A percentile compares a stretch with the other conserved stretches of the same genome.
phyloP scores from a whole-genome alignment of 371 early-diverging fungal species.

The Saksenaea oblongispora region DNA sequence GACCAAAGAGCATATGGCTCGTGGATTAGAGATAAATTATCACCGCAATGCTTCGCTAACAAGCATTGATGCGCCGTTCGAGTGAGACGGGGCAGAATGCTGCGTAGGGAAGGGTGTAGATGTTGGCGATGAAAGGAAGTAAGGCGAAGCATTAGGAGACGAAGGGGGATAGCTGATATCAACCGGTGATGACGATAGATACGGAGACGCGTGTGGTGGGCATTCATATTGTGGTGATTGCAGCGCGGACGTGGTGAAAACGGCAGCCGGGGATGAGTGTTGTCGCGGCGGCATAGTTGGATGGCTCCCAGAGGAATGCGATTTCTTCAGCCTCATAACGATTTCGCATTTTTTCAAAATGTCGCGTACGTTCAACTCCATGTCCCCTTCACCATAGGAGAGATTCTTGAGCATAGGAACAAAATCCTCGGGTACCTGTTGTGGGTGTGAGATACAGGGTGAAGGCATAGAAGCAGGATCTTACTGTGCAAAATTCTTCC shows the following conservation, averaged over 20 bases:
- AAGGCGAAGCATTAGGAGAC: background rate
- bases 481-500: constrained; percentile 75
- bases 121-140: background rate
- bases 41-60: background rate
- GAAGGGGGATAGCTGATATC: background rate
- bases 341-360: constrained; percentile 68
- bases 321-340: constrained; percentile 51
- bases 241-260: background rate
- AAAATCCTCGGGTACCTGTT: constrained; percentile 69
- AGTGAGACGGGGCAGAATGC: background rate
- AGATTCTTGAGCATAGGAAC: constrained; percentile 59
- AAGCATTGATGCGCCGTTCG: background rate
- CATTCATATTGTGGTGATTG: background rate
- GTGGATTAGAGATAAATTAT: background rate
- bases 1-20: background rate
- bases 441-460: too few relatives aligned
- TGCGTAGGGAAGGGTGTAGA: background rate
- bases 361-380: constrained; percentile 61
- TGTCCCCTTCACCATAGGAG: constrained; percentile 55
- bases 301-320: constrained; percentile 21
- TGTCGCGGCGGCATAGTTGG: constrained; percentile 31
- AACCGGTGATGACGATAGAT: background rate
- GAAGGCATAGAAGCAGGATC: background rate
- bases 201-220: background rate
- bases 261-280: constrained; percentile 41